These are phyloP conservation scores for Saccharomycopsis hybrid DNA, from an alignment of 1,139 yeast species.

Conservation along the genomic window DNA sequence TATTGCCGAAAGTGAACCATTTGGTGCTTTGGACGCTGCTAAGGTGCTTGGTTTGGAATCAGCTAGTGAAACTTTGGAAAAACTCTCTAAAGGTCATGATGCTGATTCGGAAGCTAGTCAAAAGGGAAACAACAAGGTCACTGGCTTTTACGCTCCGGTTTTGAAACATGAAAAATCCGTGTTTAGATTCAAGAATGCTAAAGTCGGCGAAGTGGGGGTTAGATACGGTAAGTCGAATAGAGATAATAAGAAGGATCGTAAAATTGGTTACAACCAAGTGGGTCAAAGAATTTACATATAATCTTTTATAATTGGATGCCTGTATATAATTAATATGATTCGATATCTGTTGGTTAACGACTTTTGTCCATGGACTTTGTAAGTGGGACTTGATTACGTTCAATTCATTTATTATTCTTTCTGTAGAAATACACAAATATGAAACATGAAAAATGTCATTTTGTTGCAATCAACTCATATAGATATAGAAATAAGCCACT, in stretches of 20 bases:
- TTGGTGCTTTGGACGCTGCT: slow-evolving; percentile 97
- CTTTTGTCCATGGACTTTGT: too few species aligned
- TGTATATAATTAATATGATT: background rate
- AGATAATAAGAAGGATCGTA: slow-evolving; percentile 82
- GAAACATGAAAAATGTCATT: too few species aligned
- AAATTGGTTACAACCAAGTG: slow-evolving; percentile 63
- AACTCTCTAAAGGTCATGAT: slow-evolving; percentile 50
- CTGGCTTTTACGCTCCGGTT: slow-evolving; percentile 40
- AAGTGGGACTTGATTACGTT: too few species aligned
- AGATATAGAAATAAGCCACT: too few species aligned
- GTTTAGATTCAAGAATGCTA: slow-evolving; percentile 70
- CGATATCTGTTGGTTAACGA: background rate
- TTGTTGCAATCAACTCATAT: too few species aligned
- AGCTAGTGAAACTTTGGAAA: slow-evolving; percentile 68
- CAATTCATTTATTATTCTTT: too few species aligned
- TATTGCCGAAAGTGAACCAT: slow-evolving; percentile 93
- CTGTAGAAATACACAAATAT: too few species aligned
- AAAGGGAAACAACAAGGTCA: slow-evolving; percentile 31
- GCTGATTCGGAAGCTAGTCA: slow-evolving; percentile 26
- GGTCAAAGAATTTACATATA: slow-evolving; percentile 52
- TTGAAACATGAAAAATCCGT: slow-evolving; percentile 52
- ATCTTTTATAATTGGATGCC: slow-evolving; percentile 4
- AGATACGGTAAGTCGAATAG: slow-evolving; percentile 90
- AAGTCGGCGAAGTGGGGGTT: slow-evolving; percentile 79
- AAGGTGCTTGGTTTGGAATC: slow-evolving; percentile 74